Conservation (phyloP, 371 early-diverging fungal species). For the Mucor mucedo region DNA sequence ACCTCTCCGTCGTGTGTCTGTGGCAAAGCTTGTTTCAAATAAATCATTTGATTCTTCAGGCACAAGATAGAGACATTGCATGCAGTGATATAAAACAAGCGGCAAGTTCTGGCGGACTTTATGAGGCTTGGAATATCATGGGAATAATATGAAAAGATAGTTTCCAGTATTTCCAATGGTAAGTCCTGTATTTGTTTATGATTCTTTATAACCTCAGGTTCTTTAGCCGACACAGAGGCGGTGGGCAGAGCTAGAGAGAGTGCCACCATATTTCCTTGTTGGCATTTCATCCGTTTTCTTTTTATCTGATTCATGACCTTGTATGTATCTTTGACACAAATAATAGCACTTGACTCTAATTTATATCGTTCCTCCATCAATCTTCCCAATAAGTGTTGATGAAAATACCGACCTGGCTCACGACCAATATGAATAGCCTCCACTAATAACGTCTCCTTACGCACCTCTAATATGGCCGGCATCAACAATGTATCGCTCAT, state of each 20-base stretch:
- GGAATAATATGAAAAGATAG: slow-evolving; percentile 27
- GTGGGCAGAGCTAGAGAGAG: background rate
- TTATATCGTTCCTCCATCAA: slow-evolving; percentile 26
- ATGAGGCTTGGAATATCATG: slow-evolving; percentile 26
- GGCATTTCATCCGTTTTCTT: slow-evolving; percentile 36
- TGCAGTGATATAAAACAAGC: slow-evolving; percentile 35
- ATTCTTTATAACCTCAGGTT: background rate
- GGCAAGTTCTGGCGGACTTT: slow-evolving; percentile 26
- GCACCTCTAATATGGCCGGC: slow-evolving; percentile 41
- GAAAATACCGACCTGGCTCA: slow-evolving; percentile 37
- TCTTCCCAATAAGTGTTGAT: slow-evolving; percentile 28
- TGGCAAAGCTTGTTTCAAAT: slow-evolving; percentile 28
- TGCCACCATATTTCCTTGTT: slow-evolving; percentile 18
- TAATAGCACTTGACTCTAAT: slow-evolving; percentile 29
- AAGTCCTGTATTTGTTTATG: slow-evolving; percentile 10
- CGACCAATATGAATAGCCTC: slow-evolving; percentile 38
- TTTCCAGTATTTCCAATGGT: slow-evolving; percentile 41
- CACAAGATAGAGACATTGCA: slow-evolving; percentile 34
- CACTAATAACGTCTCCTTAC: slow-evolving; percentile 21
- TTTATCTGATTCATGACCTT: slow-evolving; percentile 32
- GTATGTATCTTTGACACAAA: slow-evolving; percentile 21
- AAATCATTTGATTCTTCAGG: slow-evolving; percentile 16
- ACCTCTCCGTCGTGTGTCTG: slow-evolving; percentile 19
- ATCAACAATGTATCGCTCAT: slow-evolving; percentile 40
- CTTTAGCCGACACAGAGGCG: too few relatives aligned